phyloP scores from a whole-genome alignment of 106 monocot species.

The Dendrobium nobile region DNA sequence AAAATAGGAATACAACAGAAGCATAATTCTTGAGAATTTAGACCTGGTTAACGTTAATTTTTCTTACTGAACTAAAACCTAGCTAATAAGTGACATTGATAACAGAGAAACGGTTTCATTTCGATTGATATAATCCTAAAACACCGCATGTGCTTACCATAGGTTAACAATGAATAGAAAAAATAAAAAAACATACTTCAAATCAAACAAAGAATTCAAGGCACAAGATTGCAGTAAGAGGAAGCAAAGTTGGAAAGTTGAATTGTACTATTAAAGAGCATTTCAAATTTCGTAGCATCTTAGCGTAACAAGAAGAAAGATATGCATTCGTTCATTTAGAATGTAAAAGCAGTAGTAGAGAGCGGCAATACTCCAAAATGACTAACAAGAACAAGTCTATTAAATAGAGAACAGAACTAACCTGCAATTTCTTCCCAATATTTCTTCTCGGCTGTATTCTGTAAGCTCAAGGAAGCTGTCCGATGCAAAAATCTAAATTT shows the following conservation, averaged over 20 bases:
- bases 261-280: background rate
- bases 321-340: background rate
- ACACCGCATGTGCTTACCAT: background rate
- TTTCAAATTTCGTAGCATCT: background rate
- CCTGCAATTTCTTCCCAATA: conserved; percentile 98
- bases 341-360: background rate
- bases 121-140: background rate
- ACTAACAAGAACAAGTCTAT: background rate
- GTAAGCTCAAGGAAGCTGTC: conserved; percentile 93
- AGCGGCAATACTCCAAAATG: background rate
- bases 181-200: background rate
- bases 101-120: background rate
- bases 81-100: background rate
- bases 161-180: background rate
- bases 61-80: background rate
- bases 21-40: background rate
- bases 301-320: background rate
- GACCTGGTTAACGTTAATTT: background rate
- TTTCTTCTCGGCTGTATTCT: conserved; percentile 94
- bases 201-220: background rate
- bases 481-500: conserved; percentile 88
- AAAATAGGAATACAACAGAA: background rate
- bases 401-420: conserved; percentile 12
- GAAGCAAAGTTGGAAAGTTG: background rate
- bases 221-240: background rate